Evolutionary conservation across 257 asterid species (phyloP), one percentile per base, ranked within the genome.

Genomic region (Solanum pennellii): DNA sequence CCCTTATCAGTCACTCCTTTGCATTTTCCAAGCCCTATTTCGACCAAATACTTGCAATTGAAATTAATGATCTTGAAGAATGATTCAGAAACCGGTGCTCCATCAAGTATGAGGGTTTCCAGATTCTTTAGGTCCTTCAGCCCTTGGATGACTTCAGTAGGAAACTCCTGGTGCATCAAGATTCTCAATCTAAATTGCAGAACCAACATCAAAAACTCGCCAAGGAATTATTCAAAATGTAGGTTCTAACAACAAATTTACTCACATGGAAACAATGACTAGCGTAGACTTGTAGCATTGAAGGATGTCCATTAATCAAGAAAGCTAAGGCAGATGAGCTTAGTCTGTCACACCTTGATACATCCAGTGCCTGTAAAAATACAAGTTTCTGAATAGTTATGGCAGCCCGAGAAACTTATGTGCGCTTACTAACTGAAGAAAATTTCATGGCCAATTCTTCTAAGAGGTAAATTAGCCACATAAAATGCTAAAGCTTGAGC

Each of bases 1-100:
- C 95, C 94, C 8, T 5, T 25, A 75, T 95, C 98, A 0, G 96
- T 91, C 87, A 92, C 94, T 73, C 93, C 93, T 86, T 86, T 83
- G 89, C 97, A 95, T 91, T 95, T 95, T 25, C 93, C 93, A n/a
- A 95, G 89, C 87, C 96, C 94, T 21, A 95, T 91, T 85, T 93
- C 93, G 9, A 86, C 80, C 91, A 95, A 85, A 83, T 56, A 79
- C 72, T 87, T 85, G 92, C 96, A 95, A 79, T 83, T 91, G 72
- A 60, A 74, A 86, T 94, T 62, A 66, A 95, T 90, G 71, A 87
- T 87, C 82, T 88, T 86, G 60, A 95, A 92, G 86, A 86, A 82
- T 35, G 90, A 29, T 60, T 91, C 93, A 52, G 94, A 87, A 82
- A 94, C 91, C 5, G 47, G 87, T 21, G 95, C 91, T 44, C 96